A percentile compares a stretch with the other conserved stretches of the same genome.
phyloP scores from a whole-genome alignment of 768 basidiomycete genomes.

The Termitomyces sp. region DNA sequence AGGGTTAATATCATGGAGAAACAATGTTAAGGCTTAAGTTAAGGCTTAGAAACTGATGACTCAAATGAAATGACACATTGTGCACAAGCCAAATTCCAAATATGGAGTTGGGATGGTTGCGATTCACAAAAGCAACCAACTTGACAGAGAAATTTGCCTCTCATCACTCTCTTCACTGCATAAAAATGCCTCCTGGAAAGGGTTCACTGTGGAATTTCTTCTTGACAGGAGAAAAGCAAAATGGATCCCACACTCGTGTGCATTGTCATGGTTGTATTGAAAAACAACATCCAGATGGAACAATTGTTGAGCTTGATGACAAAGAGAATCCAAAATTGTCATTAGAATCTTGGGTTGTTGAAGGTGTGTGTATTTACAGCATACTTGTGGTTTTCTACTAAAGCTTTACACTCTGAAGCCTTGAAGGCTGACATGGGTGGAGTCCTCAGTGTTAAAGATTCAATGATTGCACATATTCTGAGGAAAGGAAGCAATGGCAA shows the following conservation, averaged over 20 bases:
- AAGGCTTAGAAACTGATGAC: background rate
- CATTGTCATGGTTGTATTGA: background rate
- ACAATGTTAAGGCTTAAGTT: background rate
- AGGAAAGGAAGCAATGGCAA: too few species aligned
- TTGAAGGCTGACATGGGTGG: background rate
- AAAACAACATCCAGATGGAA: background rate
- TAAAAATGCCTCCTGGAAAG: background rate
- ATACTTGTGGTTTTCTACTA: background rate
- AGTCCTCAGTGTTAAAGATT: background rate
- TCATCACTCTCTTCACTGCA: too few species aligned
- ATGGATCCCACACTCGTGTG: background rate
- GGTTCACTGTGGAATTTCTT: background rate
- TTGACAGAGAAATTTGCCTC: background rate
- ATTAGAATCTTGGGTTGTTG: background rate
- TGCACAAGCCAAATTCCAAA: background rate
- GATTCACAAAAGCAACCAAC: too few species aligned
- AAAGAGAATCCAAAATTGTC: background rate
- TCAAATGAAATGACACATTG: background rate
- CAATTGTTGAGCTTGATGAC: background rate
- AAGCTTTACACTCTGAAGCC: background rate
- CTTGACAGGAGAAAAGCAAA: background rate
- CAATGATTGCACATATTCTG: background rate
- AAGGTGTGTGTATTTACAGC: background rate
- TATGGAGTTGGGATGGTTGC: background rate
- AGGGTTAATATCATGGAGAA: background rate